Evolutionary conservation across 208 protist species (phyloP), one percentile per base, ranked within the genome.

Genomic region (Porcisia deanei): DNA sequence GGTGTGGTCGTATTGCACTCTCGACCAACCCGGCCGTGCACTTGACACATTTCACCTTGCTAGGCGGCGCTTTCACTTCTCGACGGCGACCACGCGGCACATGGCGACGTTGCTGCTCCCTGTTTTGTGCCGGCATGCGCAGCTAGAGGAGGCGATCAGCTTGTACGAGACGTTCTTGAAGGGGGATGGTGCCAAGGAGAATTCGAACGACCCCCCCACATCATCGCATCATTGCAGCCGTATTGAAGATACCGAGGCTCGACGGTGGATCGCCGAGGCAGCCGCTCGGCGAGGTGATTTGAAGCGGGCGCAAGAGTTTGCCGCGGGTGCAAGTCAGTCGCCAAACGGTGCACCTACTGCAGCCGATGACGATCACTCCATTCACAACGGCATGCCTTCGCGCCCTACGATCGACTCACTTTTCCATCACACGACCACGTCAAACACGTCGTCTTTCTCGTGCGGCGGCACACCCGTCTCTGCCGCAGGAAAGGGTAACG

Each of bases 91-190:
- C 18, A 78, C 75, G 64, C 81, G 85, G 39, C 85, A 97, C 73
- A 89, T 96, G 88, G 87, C 86, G 16, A 79, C 84, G 53, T 61
- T 85, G 58, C 76, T 97, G 8, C 72, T 96, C 25, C 89, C 89
- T 2, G 77, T 91, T 6, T 70, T 95, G n/a, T 85, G 82, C 52
- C 80, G 76, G 18, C 76, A 77, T 41, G 93, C 89, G 16, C 75
- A 84, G 54, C 60, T 87, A 34, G 73, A 74, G 10, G 91, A 86
- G 64, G 86, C 82, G 4, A 77, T 64, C 52, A 61, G 78, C 65
- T 68, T 95, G n/a, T 65, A 74, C 75, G 68, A 80, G 65, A 71
- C 79, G 25, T 88, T 87, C 61, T 65, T 91, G 20, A 74, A 73
- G 64, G 58, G 25, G 64, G 3, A 72, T 64, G 58, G 45, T n/a